Conservation (phyloP, 305 asterid genomes). For the Solanum aculeatissimum region DNA sequence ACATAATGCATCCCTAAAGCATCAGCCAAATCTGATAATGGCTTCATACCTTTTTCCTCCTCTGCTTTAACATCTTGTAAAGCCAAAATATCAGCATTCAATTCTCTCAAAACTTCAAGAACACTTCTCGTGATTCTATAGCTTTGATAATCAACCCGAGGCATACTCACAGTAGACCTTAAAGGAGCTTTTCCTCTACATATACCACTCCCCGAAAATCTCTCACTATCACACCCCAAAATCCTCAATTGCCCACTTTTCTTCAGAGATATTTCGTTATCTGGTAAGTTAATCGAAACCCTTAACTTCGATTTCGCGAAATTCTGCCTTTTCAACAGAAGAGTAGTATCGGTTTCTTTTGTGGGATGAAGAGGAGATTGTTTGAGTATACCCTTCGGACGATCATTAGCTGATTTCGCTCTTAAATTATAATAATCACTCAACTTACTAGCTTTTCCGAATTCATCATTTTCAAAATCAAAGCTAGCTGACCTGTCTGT, state of each 20-base stretch:
- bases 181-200: conserved; percentile 45
- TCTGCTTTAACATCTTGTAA: conserved; percentile 94
- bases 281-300: conserved; percentile 85
- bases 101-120: conserved; percentile 59
- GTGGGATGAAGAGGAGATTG: conserved; percentile 57
- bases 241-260: conserved; percentile 44
- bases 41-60: conserved; percentile 86
- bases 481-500: conserved; percentile 17
- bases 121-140: conserved; percentile 27
- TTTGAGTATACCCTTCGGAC: conserved; percentile 68
- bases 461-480: conserved; percentile 19
- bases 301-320: conserved; percentile 60
- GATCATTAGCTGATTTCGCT: conserved; percentile 41
- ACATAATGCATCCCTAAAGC: conserved; percentile 89
- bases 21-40: conserved; percentile 73
- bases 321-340: conserved; percentile 36
- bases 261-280: conserved; percentile 83
- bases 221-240: conserved; percentile 7
- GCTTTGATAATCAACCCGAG: conserved; percentile 7
- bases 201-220: background rate
- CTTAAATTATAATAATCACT: conserved; percentile 10
- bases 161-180: conserved; percentile 26
- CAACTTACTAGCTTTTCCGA: background rate
- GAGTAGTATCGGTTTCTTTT: background rate
- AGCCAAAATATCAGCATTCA: conserved; percentile 76